These are phyloP conservation scores for Betula pendula DNA, from an alignment of 306 rosid genomes.

Conservation along the genomic window DNA sequence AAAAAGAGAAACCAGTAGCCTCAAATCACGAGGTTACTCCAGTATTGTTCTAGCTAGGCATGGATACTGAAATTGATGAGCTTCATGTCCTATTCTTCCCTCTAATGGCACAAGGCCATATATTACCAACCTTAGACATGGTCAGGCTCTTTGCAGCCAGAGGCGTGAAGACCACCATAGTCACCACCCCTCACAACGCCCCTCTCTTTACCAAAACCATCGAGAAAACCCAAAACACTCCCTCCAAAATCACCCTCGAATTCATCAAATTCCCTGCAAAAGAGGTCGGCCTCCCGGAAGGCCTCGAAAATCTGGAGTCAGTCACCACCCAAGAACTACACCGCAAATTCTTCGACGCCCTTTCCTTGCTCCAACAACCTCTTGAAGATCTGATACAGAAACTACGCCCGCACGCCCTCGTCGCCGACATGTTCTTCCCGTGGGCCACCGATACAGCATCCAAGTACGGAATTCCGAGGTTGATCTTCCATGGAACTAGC, in stretches of 20 bases:
- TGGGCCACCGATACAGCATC: slow-evolving; percentile 26
- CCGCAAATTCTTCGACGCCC: neutral
- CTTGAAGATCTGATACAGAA: neutral
- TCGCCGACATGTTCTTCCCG: slow-evolving; percentile 22
- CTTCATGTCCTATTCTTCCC: slow-evolving; percentile 13
- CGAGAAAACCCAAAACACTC: neutral
- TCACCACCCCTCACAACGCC: slow-evolving; percentile 8
- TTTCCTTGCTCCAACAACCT: neutral
- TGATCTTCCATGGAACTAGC: slow-evolving; percentile 29
- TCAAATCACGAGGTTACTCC: too few species aligned
- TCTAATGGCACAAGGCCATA: slow-evolving; percentile 15
- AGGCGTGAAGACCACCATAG: slow-evolving; percentile 11
- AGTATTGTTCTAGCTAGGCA: neutral
- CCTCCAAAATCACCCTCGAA: slow-evolving; percentile 1
- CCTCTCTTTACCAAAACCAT: neutral
- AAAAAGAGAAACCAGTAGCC: too few species aligned
- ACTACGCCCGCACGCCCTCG: slow-evolving; percentile 7
- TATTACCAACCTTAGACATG: slow-evolving; percentile 6
- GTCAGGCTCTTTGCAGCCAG: slow-evolving; percentile 10
- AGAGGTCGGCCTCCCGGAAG: slow-evolving; percentile 11
- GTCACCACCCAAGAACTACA: neutral
- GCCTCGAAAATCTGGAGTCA: neutral
- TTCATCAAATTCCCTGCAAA: neutral
- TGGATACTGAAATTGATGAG: neutral
- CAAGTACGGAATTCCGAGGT: slow-evolving; percentile 22